Percentiles rank a stretch among this genome's conserved stretches.
Evolutionary conservation across 192 early-diverging fungal genomes (phyloP).

Genomic region (Backusella parvicylindrica): DNA sequence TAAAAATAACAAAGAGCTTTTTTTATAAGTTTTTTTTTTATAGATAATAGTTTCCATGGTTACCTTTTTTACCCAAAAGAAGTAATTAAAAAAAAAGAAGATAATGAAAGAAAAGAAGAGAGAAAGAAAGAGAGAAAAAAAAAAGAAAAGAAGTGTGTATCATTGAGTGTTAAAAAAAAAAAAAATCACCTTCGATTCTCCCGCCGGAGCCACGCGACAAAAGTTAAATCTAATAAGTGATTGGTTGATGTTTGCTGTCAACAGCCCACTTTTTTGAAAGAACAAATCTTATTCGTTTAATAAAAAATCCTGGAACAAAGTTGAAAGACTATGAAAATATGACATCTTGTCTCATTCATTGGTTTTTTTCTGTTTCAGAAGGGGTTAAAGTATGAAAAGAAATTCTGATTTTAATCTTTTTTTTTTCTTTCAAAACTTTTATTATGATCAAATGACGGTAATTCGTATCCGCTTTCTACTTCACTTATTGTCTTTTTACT

Average conservation of each 20-base stretch:
- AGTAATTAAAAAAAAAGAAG: not conserved
- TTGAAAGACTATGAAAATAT: not conserved
- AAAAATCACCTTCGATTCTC: not conserved
- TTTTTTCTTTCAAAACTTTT: not conserved
- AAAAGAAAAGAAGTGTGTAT: no score
- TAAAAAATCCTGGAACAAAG: not conserved
- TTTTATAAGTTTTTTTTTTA: not conserved
- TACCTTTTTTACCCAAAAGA: not conserved
- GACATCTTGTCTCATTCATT: not conserved
- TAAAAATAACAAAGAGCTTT: not conserved
- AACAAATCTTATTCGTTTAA: not conserved
- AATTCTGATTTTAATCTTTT: not conserved
- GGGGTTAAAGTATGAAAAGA: not conserved
- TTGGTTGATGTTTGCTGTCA: not conserved
- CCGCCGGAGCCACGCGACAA: not conserved
- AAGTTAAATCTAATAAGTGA: not conserved
- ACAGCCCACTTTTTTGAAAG: not conserved
- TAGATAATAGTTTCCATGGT: not conserved
- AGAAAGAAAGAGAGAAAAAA: no score
- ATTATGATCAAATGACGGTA: not conserved
- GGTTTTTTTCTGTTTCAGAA: not conserved
- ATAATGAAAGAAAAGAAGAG: no score
- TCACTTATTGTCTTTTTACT: not conserved
- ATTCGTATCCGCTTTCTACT: not conserved
- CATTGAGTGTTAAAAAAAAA: not conserved